Evolutionary conservation across 1,284 basidiomycete genomes (phyloP), one percentile per base, ranked within the genome.

Genomic region (Omphalotus olearius): DNA sequence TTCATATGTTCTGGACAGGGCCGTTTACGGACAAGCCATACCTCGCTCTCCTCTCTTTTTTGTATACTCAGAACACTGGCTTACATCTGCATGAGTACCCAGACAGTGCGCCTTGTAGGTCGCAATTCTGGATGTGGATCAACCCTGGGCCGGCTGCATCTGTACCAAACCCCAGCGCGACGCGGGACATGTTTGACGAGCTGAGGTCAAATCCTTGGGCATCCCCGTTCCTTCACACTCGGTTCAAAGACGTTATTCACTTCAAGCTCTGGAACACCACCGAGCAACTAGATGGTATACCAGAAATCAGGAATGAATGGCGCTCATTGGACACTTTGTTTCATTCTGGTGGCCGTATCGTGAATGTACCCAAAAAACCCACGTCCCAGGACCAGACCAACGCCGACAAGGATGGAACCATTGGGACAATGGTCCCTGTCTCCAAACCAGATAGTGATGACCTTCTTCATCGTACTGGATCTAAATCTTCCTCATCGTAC

Each of bases 231-330:
- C 71, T 93, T 14, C 87, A 93, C 65, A 79, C 79, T 17, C 75
- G 89, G 48, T 93, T 93, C 71, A 77, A 81, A 52, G 85, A 90
- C 55, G 78, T 88, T 16, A 83, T 93, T 65, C 80, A 87, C 62
- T 93, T 93, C 73, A 89, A 85, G 63, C 76, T 93, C 62, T 93
- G 91, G 91, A 93, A 93, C 64, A 93, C 91, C 35, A 93, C 91
- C 3, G 90, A 92, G 60, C 90, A 92, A 60, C 72, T 93, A 37
- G 91, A 93, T 58, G 83, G 85, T 36, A 75, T 92, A 1, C 80
- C 82, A 3, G 91, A 93, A 65, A 68, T 93, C 41, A 80, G 77
- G 58, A 74, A 86, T 47, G 86, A 90, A 61, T 93, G 91, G 91
- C 75, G 91, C 44, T 64, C 63, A 73, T 81, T 69, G 54, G 73